Evolutionary conservation across 768 basidiomycete species (phyloP).

Genomic region (Phylloporus sp.): DNA sequence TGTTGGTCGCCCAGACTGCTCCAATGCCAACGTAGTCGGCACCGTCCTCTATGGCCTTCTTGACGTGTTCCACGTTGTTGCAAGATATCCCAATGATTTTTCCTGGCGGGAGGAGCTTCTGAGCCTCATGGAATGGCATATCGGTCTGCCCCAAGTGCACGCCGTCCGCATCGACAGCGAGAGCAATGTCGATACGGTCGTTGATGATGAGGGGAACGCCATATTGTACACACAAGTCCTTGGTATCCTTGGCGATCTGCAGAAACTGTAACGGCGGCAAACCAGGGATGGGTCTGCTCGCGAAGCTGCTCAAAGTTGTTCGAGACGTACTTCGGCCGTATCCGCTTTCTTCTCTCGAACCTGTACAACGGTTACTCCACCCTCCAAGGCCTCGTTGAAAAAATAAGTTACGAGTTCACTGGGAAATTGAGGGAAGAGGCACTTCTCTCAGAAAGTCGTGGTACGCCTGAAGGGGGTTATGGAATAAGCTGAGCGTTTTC

Average conservation of each 20-base stretch:
- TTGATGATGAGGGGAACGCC: constrained; percentile 83
- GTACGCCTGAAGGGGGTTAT: constrained; percentile 48
- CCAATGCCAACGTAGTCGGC: constrained; percentile 90
- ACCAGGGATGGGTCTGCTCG: not conserved
- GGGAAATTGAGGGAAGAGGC: not conserved
- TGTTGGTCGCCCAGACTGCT: constrained; percentile 75
- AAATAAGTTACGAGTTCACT: not conserved
- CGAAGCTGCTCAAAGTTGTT: not conserved
- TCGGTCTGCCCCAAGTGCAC: constrained; percentile 91
- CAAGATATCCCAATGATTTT: constrained; percentile 81
- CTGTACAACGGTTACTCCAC: constrained; percentile 89
- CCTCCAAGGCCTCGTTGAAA: constrained; percentile 61
- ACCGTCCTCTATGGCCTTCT: constrained; percentile 54
- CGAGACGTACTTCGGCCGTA: constrained; percentile 63
- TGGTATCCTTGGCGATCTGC: constrained; percentile 63
- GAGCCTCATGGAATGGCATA: constrained; percentile 66
- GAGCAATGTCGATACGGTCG: constrained; percentile 82
- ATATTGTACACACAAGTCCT: constrained; percentile 70
- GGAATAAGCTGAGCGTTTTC: not conserved
- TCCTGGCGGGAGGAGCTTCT: constrained; percentile 60
- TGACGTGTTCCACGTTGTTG: constrained; percentile 62
- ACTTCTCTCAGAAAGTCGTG: constrained; percentile 74
- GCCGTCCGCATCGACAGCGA: constrained; percentile 72
- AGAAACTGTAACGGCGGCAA: constrained; percentile 54
- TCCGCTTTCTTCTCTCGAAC: constrained; percentile 82